phyloP scores from a whole-genome alignment of 768 basidiomycete species.

The Tubosaeta sp. region DNA sequence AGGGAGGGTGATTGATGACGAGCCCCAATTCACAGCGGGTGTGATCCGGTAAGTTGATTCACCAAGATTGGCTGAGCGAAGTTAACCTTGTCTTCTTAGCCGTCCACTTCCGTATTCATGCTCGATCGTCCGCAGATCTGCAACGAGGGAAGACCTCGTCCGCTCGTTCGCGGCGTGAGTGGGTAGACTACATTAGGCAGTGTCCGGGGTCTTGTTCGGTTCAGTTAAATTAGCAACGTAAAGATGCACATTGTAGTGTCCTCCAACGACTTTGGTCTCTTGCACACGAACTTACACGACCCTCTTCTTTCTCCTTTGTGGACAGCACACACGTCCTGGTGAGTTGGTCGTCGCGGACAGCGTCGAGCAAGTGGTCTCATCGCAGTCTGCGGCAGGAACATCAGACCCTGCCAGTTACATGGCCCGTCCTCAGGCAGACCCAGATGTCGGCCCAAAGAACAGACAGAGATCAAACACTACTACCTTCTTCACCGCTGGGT shows the following conservation, averaged over 20 bases:
- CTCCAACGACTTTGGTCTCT: conserved; percentile 2
- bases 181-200: conserved; percentile 11
- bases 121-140: conserved; percentile 27
- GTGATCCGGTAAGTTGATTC: conserved; percentile 28
- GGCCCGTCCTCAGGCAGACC: conserved; percentile 31
- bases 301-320: not conserved
- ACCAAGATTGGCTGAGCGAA: conserved; percentile 3
- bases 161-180: conserved; percentile 15
- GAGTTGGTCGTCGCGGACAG: conserved; percentile 6
- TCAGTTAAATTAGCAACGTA: conserved; percentile 21
- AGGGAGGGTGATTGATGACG: conserved; percentile 23
- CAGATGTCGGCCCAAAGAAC: conserved; percentile 27
- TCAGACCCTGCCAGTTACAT: conserved; percentile 17
- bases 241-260: conserved; percentile 5
- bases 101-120: conserved; percentile 30
- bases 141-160: conserved; percentile 18
- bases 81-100: conserved; percentile 21
- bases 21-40: conserved; percentile 29
- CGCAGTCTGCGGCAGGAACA: conserved; percentile 9
- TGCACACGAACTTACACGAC: conserved; percentile 16
- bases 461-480: conserved; percentile 43
- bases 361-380: conserved; percentile 1
- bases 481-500: conserved; percentile 36
- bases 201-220: conserved; percentile 16
- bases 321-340: conserved; percentile 6